Base-by-base conservation (phyloP, 2,329 filamentous ascomycete species). In the Ophiocordyceps camponoti-floridani region DNA sequence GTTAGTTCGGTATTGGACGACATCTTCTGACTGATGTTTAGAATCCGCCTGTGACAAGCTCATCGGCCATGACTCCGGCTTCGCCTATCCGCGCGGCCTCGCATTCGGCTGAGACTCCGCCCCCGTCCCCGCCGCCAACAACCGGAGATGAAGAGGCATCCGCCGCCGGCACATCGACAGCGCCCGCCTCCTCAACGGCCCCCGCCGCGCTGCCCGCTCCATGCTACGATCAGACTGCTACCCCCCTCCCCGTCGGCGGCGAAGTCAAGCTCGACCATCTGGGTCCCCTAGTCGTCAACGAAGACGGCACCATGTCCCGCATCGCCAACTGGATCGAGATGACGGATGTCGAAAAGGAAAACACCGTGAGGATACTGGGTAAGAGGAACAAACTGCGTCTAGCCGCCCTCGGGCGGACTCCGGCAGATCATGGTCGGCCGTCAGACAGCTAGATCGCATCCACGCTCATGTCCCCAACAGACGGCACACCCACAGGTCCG, bases 311-410 rank as follows among this genome's bases (percentile, higher is more conserved):
- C 9, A 59, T 86, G 51, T 77, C 77, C 46, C 71, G 82, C 31
- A 82, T 88, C 52, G 62, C 70, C 33, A 87, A 88, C 58, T 88
- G 82, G 82, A 67, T 64, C 9, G 65, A 77, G 50, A 85, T 87
- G 82, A 72, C 73, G 2, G 74, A 76, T 26, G 68, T 76, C 7
- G 82, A 87, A 66, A 69, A 67, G 57, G 62, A 73, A 56, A 82
- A 77, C 54, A 84, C 82, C 35, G 50, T 86, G 56, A 67, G 77
- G 41, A 62, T 85, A 42, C 55, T 88, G 52, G 74, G 75, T 10
- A 80, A 75, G 67, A 66, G 83, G 56, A 87, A 88, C 56, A 69
- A 79, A 63, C 51, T 69, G 54, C 64, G 82, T 13, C 56, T 81
- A 50, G 74, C 70, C 43, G 67, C 63, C 28, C 57, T 85, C 53